Conservation (phyloP, 371 early-diverging fungal species). For the Mucor racemosus region DNA sequence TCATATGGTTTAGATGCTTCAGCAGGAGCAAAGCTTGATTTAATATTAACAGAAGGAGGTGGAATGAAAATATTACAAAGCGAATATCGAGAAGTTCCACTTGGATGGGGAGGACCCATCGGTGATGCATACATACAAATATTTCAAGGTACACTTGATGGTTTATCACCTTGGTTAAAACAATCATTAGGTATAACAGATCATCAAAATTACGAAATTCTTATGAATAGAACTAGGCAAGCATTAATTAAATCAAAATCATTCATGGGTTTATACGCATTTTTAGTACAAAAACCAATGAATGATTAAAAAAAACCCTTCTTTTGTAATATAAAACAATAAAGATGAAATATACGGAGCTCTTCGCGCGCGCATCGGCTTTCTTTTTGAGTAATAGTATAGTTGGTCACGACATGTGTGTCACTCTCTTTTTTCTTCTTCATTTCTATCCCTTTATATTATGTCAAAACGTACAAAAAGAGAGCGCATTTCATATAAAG, state of each 20-base stretch:
- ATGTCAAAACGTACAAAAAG: constrained; percentile 13
- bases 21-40: constrained; percentile 38
- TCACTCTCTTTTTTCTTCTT: constrained; percentile 5
- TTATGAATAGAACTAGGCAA: constrained; percentile 16
- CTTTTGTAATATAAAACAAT: background rate
- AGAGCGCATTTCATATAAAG: constrained; percentile 15
- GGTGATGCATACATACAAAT: constrained; percentile 37
- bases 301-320: background rate
- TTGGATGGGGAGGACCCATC: constrained; percentile 48
- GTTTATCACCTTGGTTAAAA: constrained; percentile 93
- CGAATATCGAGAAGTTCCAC: constrained; percentile 42
- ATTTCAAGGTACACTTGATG: constrained; percentile 70
- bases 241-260: constrained; percentile 35
- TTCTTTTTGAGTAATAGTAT: background rate
- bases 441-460: background rate
- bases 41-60: constrained; percentile 25
- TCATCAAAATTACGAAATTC: constrained; percentile 18
- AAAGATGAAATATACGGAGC: background rate
- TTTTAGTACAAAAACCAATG: constrained; percentile 34
- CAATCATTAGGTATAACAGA: constrained; percentile 52
- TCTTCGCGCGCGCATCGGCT: background rate
- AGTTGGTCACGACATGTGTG: background rate
- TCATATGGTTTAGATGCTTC: constrained; percentile 32
- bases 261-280: constrained; percentile 42
- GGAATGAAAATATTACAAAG: constrained; percentile 35